Conservation (phyloP, 192 early-diverging fungal species). For the Globomyces pollinis-pini region DNA sequence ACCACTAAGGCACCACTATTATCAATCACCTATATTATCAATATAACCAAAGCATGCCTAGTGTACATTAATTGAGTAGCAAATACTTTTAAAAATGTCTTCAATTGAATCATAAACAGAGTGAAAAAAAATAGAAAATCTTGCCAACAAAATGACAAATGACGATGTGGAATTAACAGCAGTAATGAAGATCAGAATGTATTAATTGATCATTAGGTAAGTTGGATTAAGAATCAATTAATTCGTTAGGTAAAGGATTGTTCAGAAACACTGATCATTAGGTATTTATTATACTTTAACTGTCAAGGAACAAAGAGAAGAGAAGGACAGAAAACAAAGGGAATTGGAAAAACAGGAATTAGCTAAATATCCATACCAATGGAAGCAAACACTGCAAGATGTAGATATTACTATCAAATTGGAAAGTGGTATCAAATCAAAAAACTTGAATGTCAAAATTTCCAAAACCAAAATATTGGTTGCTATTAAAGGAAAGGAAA, state of each 20-base stretch:
- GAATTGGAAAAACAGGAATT: not conserved
- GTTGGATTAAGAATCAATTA: too few relatives aligned
- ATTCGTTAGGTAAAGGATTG: too few relatives aligned
- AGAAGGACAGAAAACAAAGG: conserved; percentile 2
- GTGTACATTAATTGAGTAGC: too few relatives aligned
- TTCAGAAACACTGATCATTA: too few relatives aligned
- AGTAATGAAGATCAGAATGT: too few relatives aligned
- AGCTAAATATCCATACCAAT: conserved; percentile 57
- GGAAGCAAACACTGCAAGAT: conserved; percentile 77
- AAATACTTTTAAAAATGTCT: conserved; percentile 25
- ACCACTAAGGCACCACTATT: conserved; percentile 89
- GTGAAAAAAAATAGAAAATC: not conserved
- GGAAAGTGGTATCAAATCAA: conserved; percentile 60
- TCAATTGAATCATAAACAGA: conserved; percentile 25
- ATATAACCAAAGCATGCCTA: too few relatives aligned
- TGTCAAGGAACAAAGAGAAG: too few relatives aligned
- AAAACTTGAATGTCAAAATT: conserved; percentile 60
- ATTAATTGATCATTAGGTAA: too few relatives aligned
- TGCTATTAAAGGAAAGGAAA: conserved; percentile 58
- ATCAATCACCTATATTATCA: too few relatives aligned
- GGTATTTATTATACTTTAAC: too few relatives aligned
- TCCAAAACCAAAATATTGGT: conserved; percentile 59
- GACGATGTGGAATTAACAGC: not conserved
- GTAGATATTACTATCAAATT: conserved; percentile 69
- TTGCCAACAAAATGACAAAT: not conserved